phyloP scores from a whole-genome alignment of 2,329 filamentous ascomycete genomes.

The Phaeosphaeria sp. region DNA sequence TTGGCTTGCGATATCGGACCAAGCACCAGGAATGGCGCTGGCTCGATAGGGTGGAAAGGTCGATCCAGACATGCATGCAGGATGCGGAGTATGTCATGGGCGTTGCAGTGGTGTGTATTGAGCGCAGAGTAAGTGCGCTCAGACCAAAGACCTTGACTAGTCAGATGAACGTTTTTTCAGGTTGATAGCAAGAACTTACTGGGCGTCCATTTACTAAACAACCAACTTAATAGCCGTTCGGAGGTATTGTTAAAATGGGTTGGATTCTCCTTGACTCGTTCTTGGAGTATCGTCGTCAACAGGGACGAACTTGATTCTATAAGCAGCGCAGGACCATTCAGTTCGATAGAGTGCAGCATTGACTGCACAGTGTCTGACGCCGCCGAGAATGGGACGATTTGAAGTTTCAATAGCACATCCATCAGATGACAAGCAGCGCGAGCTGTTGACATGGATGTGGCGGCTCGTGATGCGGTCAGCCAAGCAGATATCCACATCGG shows the following conservation, averaged over 20 bases:
- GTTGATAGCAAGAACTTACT: conserved; percentile 60
- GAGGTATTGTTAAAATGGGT: conserved; percentile 71
- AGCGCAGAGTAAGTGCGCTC: conserved; percentile 73
- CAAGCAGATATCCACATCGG: conserved; percentile 74
- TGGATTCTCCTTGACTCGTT: conserved; percentile 71
- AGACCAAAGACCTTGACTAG: conserved; percentile 50
- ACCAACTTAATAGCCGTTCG: conserved; percentile 79
- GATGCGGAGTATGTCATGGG: conserved; percentile 71
- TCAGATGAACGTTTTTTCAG: conserved; percentile 15
- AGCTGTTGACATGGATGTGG: conserved; percentile 74
- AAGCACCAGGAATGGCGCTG: conserved; percentile 44
- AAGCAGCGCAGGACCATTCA: conserved; percentile 79
- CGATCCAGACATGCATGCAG: conserved; percentile 73
- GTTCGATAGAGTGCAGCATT: conserved; percentile 77
- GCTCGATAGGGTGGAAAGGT: conserved; percentile 28
- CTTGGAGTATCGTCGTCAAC: conserved; percentile 72
- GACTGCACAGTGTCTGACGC: conserved; percentile 74
- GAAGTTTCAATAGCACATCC: conserved; percentile 68
- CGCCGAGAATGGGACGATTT: conserved; percentile 71
- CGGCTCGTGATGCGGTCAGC: conserved; percentile 74
- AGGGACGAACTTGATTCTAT: conserved; percentile 81
- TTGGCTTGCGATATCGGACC: conserved; percentile 54
- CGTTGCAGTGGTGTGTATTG: conserved; percentile 68
- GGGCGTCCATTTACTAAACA: conserved; percentile 82
- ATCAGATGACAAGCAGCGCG: conserved; percentile 80